These are phyloP conservation scores for Leptographium radiaticola DNA, from an alignment of 2,329 filamentous ascomycete species.

Conservation along the genomic window DNA sequence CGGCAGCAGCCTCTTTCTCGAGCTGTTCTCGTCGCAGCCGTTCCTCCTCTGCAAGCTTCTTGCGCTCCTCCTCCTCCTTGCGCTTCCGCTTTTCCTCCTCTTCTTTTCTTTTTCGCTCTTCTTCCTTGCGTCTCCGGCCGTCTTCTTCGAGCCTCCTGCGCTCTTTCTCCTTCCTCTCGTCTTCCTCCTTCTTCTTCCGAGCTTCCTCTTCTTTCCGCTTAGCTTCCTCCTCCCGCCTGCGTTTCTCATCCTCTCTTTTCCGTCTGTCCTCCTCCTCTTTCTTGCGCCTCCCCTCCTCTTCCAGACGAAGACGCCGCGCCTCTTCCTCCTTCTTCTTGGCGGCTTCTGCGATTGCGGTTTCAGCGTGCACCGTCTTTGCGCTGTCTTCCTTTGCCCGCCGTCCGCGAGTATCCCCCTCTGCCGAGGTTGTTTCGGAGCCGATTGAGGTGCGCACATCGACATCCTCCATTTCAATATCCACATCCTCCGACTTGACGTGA, in stretches of 20 bases:
- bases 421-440: background rate
- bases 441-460: constrained; percentile 11
- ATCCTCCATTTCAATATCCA: constrained; percentile 43
- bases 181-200: constrained; percentile 15
- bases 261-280: constrained; percentile 20
- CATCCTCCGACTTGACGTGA: constrained; percentile 44
- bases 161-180: constrained; percentile 15
- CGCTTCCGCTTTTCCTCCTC: constrained; percentile 19
- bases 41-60: constrained; percentile 32
- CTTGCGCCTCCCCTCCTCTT: constrained; percentile 22
- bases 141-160: constrained; percentile 21
- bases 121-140: constrained; percentile 18
- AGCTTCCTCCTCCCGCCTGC: constrained; percentile 21
- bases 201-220: constrained; percentile 18
- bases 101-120: constrained; percentile 18
- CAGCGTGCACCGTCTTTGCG: constrained; percentile 17
- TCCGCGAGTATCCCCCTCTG: background rate
- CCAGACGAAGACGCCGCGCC: constrained; percentile 16
- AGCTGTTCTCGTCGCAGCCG: constrained; percentile 28
- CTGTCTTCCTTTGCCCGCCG: constrained; percentile 15
- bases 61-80: constrained; percentile 18
- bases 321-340: constrained; percentile 22
- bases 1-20: constrained; percentile 33
- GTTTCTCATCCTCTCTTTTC: constrained; percentile 22
- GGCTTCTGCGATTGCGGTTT: constrained; percentile 13